These are phyloP conservation scores for Populus davidiana DNA, from an alignment of 345 rosid genomes.

Conservation along the genomic window DNA sequence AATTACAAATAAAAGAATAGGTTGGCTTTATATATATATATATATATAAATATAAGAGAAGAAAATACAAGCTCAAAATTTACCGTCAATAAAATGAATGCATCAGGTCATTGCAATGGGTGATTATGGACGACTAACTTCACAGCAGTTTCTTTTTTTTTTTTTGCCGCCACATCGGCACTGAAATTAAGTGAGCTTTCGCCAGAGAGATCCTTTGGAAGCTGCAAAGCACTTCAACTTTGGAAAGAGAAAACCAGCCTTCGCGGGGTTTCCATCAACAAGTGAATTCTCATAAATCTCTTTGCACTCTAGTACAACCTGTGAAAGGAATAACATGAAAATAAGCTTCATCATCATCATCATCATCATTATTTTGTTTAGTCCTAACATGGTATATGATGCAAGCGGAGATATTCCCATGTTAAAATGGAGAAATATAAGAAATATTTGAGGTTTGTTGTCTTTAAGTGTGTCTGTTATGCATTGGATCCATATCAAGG, in stretches of 20 bases:
- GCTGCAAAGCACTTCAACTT: slow-evolving; percentile 74
- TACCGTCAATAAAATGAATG: not conserved
- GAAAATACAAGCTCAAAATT: not conserved
- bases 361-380: no score
- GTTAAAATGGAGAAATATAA: not conserved
- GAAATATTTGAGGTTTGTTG: not conserved
- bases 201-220: slow-evolving; percentile 70
- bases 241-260: slow-evolving; percentile 80
- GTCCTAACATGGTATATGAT: not conserved
- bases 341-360: not conserved
- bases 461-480: not conserved
- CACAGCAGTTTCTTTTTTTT: not conserved
- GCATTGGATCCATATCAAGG: not conserved
- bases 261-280: slow-evolving; percentile 78
- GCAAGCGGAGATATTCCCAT: not conserved
- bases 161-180: not conserved
- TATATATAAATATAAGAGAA: not conserved
- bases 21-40: not conserved
- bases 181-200: slow-evolving; percentile 30
- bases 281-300: slow-evolving; percentile 89
- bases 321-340: slow-evolving; percentile 1
- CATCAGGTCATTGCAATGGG: not conserved
- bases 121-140: not conserved
- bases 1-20: no score
- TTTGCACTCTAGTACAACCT: slow-evolving; percentile 98